Conservation (phyloP, 148 eudicot genomes). For the Nepenthes gracilis region DNA sequence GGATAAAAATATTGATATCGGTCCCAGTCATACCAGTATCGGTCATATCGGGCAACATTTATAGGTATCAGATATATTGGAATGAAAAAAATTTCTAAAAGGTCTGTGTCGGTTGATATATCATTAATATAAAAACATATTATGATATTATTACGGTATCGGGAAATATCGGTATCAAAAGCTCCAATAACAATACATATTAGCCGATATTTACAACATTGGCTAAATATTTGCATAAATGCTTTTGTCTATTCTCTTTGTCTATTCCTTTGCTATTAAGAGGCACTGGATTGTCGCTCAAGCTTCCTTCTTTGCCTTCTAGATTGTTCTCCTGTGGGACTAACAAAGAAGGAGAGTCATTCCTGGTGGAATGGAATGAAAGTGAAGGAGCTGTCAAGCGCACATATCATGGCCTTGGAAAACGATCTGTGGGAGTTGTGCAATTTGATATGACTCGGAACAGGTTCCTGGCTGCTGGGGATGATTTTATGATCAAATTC, state of each 20-base stretch:
- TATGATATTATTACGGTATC: no score
- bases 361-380: slow-evolving; percentile 71
- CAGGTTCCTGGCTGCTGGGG: slow-evolving; percentile 56
- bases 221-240: no score
- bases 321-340: slow-evolving; percentile 75
- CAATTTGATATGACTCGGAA: slow-evolving; percentile 58
- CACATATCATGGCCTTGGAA: slow-evolving; percentile 49
- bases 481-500: slow-evolving; percentile 44
- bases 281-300: not conserved
- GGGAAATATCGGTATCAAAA: no score
- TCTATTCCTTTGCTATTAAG: not conserved
- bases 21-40: no score
- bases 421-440: slow-evolving; percentile 48
- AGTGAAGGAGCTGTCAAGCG: slow-evolving; percentile 54
- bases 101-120: no score
- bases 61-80: no score
- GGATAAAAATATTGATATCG: no score
- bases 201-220: no score
- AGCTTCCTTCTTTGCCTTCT: not conserved
- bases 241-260: not conserved
- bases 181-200: no score
- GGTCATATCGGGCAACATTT: no score
- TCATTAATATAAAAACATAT: no score
- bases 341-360: slow-evolving; percentile 60
- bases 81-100: no score